Evolutionary conservation across 441 rosid genomes (phyloP).

Genomic region (Brassica balearica): DNA sequence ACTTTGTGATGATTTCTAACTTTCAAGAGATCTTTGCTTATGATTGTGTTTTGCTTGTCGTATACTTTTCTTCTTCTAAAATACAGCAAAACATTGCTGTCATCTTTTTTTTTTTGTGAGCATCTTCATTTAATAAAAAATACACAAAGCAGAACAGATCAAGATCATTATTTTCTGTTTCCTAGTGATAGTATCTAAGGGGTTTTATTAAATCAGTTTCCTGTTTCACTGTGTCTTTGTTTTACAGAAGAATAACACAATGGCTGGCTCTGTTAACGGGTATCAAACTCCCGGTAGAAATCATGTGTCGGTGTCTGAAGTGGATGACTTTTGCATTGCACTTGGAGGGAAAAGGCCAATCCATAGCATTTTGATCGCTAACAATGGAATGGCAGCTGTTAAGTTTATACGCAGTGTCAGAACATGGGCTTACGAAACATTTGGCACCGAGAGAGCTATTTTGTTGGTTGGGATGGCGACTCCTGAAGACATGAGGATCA

Average conservation of each 20-base stretch:
- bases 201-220: background rate
- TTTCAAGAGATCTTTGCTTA: conserved; percentile 35
- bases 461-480: conserved; percentile 99
- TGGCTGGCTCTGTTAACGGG: conserved; percentile 62
- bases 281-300: conserved; percentile 61
- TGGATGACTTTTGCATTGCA: conserved; percentile 83
- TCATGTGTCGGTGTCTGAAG: conserved; percentile 66
- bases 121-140: background rate
- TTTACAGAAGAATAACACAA: conserved; percentile 60
- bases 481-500: conserved; percentile 99
- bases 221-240: conserved; percentile 16
- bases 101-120: conserved; percentile 15
- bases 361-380: conserved; percentile 91
- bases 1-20: conserved; percentile 15
- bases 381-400: conserved; percentile 99
- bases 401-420: conserved; percentile 97
- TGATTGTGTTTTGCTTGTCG: conserved; percentile 8
- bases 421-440: conserved; percentile 99
- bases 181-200: background rate
- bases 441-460: conserved; percentile 96
- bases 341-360: conserved; percentile 91
- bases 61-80: background rate
- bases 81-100: conserved; percentile 19
- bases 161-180: background rate
- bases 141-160: conserved; percentile 7